Conservation (phyloP, 2,329 filamentous ascomycete species). For the Ceratocystis variospora region DNA sequence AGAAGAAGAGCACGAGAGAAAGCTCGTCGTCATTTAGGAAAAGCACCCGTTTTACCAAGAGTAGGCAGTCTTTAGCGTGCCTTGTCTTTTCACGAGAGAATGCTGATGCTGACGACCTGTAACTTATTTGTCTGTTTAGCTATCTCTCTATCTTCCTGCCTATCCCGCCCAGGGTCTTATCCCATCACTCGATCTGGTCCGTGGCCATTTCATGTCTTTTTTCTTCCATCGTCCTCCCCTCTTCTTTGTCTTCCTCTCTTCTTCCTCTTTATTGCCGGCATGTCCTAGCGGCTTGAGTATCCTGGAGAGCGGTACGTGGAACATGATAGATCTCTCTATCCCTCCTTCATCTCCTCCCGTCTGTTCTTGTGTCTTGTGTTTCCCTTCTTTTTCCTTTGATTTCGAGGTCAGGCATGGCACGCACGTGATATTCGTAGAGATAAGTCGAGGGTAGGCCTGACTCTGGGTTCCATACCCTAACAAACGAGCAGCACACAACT, state of each 20-base stretch:
- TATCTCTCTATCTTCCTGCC: neutral
- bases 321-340: conserved; percentile 4
- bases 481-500: no score
- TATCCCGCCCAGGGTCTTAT: neutral
- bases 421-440: no score
- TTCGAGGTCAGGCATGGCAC: no score
- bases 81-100: no score
- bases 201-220: neutral
- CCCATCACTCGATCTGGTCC: no score
- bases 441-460: no score
- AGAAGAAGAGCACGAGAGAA: no score
- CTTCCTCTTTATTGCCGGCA: neutral
- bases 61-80: neutral
- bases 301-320: neutral
- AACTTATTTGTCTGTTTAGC: neutral
- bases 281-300: neutral
- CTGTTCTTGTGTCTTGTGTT: neutral
- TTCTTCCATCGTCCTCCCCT: neutral
- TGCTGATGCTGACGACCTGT: no score
- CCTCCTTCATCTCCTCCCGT: neutral
- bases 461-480: no score
- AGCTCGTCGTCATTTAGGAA: neutral
- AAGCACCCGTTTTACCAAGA: neutral
- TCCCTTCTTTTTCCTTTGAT: neutral
- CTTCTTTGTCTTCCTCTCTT: neutral